Percentiles rank a stretch among this genome's conserved stretches.
phyloP scores from a whole-genome alignment of 495 filamentous ascomycete species.

The Hypoxylon crocopeplum region DNA sequence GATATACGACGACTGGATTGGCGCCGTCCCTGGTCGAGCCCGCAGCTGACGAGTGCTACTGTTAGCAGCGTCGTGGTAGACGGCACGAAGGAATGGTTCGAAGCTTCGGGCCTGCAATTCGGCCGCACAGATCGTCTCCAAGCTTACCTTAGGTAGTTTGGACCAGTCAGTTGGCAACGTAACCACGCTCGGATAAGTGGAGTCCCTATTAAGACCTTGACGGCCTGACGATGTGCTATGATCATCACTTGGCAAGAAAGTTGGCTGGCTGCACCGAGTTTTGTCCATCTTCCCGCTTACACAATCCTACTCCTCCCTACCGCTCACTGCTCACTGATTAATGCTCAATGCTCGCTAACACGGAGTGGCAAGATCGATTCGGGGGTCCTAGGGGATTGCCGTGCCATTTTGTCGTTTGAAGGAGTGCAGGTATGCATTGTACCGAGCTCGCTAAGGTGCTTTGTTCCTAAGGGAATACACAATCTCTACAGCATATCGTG shows the following conservation, averaged over 20 bases:
- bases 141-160: constrained; percentile 29
- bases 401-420: constrained; percentile 2
- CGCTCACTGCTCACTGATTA: constrained; percentile 16
- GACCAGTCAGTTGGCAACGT: constrained; percentile 32
- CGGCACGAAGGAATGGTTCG: constrained; percentile 23
- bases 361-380: too few relatives aligned
- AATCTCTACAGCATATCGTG: too few relatives aligned
- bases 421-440: background rate
- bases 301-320: constrained; percentile 7
- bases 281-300: constrained; percentile 4
- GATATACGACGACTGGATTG: constrained; percentile 21
- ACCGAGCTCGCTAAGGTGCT: too few relatives aligned
- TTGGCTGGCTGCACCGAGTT: constrained; percentile 20
- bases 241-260: constrained; percentile 19
- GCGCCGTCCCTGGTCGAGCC: constrained; percentile 27
- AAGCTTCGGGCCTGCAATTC: constrained; percentile 23
- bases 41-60: constrained; percentile 23
- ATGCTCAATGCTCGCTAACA: too few relatives aligned
- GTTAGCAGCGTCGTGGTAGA: constrained; percentile 1
- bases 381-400: constrained; percentile 21
- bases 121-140: constrained; percentile 33
- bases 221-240: constrained; percentile 18
- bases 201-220: constrained; percentile 23
- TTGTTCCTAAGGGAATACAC: too few relatives aligned
- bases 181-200: constrained; percentile 32